Evolutionary conservation across 1,284 basidiomycete species (phyloP), one percentile per base, ranked within the genome.

Genomic region (Peniophora sp.): DNA sequence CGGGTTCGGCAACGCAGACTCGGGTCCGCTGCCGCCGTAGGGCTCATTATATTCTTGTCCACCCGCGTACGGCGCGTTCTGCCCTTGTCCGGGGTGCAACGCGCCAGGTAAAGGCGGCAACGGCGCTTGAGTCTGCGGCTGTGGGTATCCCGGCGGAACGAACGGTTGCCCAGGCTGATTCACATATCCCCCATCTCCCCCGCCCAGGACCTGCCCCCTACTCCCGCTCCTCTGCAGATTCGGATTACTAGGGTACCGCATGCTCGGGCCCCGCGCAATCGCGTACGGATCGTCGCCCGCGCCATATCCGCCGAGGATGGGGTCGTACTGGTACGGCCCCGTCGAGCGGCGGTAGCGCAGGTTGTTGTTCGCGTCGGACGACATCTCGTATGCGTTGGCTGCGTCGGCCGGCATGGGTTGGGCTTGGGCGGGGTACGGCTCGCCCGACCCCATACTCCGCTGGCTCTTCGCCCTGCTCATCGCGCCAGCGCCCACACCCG

Each of bases 351-450:
- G 49, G 3, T 51, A 43, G 36, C 51, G 52, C 23, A 51, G 37
- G 17, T 34, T 44, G 18, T 49, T 34, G 18, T 49, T 27, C 24
- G 48, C 34, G 36, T 55, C 57, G 9, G 41, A 17, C n/a, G n/a
- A n/a, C 57, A 55, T 57, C 49, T 58, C 57, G 48, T 57, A 58
- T 39, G 57, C 44, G 32, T 52, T 53, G 48, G 56, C 1, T 27
- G 57, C 1, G 64, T 63, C 50, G 69, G 1, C 67, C 66, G 39
- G 61, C 62, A 54, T 68, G 70, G 69, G 69, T 45, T 60, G 53
- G 18, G 59, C 56, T 22, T 48, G 51, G 48, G 55, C 57, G 34
- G 50, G 54, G 11, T 46, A 49, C 24, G 58, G 58, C 47, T 54
- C 34, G 56, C n/a, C n/a, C n/a, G n/a, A n/a, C n/a, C n/a, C n/a